Evolutionary conservation across 2,329 filamentous ascomycete species (phyloP).

Genomic region (Fusarium verrucosum): DNA sequence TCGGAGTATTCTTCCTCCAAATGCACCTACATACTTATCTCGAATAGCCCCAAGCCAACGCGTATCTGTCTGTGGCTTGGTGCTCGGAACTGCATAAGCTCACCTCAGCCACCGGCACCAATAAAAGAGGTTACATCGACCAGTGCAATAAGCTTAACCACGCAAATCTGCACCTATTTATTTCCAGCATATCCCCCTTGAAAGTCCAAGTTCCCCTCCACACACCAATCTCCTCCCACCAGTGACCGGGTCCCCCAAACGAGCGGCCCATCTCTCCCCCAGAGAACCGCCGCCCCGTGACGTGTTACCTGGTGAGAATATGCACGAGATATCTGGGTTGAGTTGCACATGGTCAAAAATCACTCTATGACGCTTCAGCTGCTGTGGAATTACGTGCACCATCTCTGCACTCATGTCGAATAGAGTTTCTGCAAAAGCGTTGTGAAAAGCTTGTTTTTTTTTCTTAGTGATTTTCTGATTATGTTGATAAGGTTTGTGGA

Average conservation of each 20-base stretch:
- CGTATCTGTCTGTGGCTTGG: neutral
- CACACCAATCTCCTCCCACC: neutral
- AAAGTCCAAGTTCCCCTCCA: neutral
- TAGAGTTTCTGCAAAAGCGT: neutral
- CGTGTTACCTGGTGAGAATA: conserved; percentile 11
- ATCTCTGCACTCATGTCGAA: neutral
- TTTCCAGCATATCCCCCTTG: neutral
- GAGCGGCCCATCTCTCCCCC: neutral
- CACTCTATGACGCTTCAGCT: neutral
- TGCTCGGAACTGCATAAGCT: neutral
- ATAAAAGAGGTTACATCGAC: neutral
- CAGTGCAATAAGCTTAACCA: conserved; percentile 17
- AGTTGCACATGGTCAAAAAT: too few species aligned
- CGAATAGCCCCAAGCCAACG: too few species aligned
- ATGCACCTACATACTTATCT: too few species aligned
- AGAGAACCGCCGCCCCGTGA: too few species aligned
- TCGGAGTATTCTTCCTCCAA: too few species aligned
- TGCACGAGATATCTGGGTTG: too few species aligned
- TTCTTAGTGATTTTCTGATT: neutral
- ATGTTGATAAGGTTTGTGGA: neutral
- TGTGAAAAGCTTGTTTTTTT: neutral
- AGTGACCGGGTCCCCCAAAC: neutral
- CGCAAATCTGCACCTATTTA: neutral
- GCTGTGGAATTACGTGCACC: neutral
- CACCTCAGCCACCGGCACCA: conserved; percentile 2